Evolutionary conservation across 192 early-diverging fungal genomes (phyloP), one percentile per base, ranked within the genome.

Genomic region (Linnemannia schmuckeri): DNA sequence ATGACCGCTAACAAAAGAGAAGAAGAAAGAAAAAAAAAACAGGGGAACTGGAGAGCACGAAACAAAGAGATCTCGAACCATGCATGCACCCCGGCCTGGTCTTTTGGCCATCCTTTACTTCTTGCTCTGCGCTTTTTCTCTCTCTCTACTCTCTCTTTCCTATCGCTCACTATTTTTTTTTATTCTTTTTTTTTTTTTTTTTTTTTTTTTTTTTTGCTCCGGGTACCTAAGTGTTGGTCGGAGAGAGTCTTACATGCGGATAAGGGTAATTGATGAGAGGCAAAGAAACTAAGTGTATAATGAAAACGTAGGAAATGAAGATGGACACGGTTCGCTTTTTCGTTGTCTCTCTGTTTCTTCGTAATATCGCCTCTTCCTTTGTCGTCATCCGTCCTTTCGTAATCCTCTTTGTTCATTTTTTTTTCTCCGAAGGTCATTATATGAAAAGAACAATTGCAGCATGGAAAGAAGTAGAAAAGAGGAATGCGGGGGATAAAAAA

Each of bases 21-120:
- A 54, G 52, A 54, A 44, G 9, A 54, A 37, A 37, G 24, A 30
- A 61, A 17, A 57, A 63, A 66, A 66, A 66, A 15, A 33, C 61
- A 66, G 30, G 61, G 61, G 61, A 66, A 35, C 61, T 66, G 30
- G 61, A 66, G 61, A 66, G 61, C 61, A 33, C 61, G 61, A 66
- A 35, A 33, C 61, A 33, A 33, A 30, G 12, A 66, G 61, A 35
- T 33, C 9, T 66, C 61, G 61, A 66, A 66, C 30, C 27, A 30
- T 66, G 61, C 61, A 66, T 66, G 61, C 61, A 66, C 61, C 61
- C 27, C 61, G 61, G 61, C 61, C 61, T 66, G 61, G 17, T 52
- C 18, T 52, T 17, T 49, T 49, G 47, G 2, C 17, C 20, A 22
- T 52, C 20, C 49, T 20, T 17, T 49, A 17, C 15, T 12, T 12